Base-by-base conservation (phyloP, 257 asterid species). In the Solanum peruvianum region DNA sequence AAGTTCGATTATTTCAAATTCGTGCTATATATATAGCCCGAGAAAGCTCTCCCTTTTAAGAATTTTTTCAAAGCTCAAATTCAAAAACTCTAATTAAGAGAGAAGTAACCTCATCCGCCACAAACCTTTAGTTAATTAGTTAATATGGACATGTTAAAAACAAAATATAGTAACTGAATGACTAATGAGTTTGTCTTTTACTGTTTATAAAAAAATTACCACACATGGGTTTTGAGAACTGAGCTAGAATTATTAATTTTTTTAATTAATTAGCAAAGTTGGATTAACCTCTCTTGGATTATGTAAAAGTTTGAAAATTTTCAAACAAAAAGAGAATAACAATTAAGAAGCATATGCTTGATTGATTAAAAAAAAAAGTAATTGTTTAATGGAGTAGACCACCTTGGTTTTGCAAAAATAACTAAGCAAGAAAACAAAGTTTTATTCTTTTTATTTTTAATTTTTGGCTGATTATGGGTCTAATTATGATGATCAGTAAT, bases 381-480 rank as follows among this genome's bases (percentile, higher is more conserved):
- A 21, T 87, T 60, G 37, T 84, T 83, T 73, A 47, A 23, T 31
- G 62, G 52, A 52, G 49, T 87, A 78, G 56, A 86, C 76, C 87
- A 80, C 85, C 73, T 85, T 85, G 88, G 84, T 85, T 71, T 71
- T 90, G 87, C 84, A 39, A 83, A 86, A 88, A 71, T 80, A 47
- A 23, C 39, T 56, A 64, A 82, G 41, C 31, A 75, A 49, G 29
- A 76, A 56, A 82, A 47, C 16, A 35, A 81, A 80, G 25, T 11
- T 49, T 49, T 20, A 11, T 81, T 49, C 69, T 81, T 81, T 49
- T 80, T 29, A 18, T 81, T 29, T 81, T 47, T 29, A 29, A 16
- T 10, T 49, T 81, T 81, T 49, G 69, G 85, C 91, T 86, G 87
- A 88, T 71, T 77, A 89, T 87, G 90, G 91, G 85, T 56, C 90